These are phyloP conservation scores for Cutaneotrichosporon arboriforme DNA, from an alignment of 1,284 basidiomycete species.

Conservation along the genomic window DNA sequence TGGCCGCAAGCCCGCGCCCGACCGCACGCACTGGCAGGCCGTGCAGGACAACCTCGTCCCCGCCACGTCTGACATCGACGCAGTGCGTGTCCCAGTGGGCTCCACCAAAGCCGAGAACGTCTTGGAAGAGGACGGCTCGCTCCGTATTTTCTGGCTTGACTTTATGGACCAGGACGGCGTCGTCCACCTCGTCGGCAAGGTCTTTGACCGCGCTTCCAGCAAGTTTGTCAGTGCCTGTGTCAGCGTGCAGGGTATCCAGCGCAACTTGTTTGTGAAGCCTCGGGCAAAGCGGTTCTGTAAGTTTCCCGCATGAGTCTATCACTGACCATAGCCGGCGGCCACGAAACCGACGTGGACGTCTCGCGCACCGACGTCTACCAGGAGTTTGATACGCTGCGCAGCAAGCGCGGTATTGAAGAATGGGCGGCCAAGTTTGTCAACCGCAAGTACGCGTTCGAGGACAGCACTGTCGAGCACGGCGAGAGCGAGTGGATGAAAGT, in stretches of 20 bases:
- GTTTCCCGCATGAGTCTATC: conserved; percentile 13
- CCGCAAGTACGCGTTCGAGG: conserved; percentile 89
- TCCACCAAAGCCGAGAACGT: conserved; percentile 49
- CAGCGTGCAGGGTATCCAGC: conserved; percentile 75
- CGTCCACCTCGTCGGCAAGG: conserved; percentile 77
- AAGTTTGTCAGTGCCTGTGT: conserved; percentile 84
- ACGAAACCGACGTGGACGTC: conserved; percentile 72
- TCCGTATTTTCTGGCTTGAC: conserved; percentile 93
- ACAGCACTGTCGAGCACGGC: conserved; percentile 70
- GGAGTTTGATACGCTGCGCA: conserved; percentile 77
- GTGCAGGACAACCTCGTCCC: conserved; percentile 56
- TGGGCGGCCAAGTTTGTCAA: conserved; percentile 80
- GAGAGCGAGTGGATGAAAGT: conserved; percentile 89
- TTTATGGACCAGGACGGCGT: conserved; percentile 74
- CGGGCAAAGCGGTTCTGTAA: conserved; percentile 62
- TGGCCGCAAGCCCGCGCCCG: conserved; percentile 30
- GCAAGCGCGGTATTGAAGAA: conserved; percentile 66
- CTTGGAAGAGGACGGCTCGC: conserved; percentile 62
- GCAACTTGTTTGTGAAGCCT: conserved; percentile 91
- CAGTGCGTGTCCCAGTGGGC: conserved; percentile 45
- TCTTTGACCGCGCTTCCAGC: conserved; percentile 64
- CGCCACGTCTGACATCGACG: conserved; percentile 32
- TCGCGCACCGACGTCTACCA: conserved; percentile 65
- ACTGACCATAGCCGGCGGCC: conserved; percentile 49
- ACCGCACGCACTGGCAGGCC: conserved; percentile 65